Percentiles rank a stretch among this genome's conserved stretches.
phyloP scores from a whole-genome alignment of 805 yeast species.

The Candida coquimbonensis region DNA sequence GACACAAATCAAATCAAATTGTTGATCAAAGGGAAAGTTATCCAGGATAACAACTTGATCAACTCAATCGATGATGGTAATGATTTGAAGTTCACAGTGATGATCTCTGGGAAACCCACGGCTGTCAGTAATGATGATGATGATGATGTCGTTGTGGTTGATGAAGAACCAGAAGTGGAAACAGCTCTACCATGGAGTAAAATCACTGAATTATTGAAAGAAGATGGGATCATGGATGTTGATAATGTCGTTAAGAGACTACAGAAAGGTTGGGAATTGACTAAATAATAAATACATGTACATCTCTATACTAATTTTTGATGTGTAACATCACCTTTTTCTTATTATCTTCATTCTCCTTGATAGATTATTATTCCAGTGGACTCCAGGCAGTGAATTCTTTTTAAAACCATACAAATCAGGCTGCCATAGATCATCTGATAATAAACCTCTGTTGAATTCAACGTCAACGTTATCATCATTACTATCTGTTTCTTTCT shows the following conservation, averaged over 20 bases:
- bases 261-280: slow-evolving; percentile 33
- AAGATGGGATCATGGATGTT: slow-evolving; percentile 26
- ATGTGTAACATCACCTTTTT: slow-evolving; percentile 14
- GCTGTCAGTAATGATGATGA: not conserved
- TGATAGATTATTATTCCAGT: slow-evolving; percentile 56
- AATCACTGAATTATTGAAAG: slow-evolving; percentile 29
- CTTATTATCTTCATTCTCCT: slow-evolving; percentile 43
- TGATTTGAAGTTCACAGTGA: slow-evolving; percentile 7
- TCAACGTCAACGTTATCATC: slow-evolving; percentile 13
- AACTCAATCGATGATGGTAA: slow-evolving; percentile 28
- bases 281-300: slow-evolving; percentile 15
- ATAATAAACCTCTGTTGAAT: slow-evolving; percentile 19
- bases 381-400: slow-evolving; percentile 40
- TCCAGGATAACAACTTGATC: slow-evolving; percentile 41
- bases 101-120: slow-evolving; percentile 20
- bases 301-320: not conserved
- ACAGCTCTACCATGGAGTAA: slow-evolving; percentile 37
- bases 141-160: not conserved
- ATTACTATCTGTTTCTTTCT: not conserved
- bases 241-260: slow-evolving; percentile 27
- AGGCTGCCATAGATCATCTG: slow-evolving; percentile 29
- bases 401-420: slow-evolving; percentile 37
- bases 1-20: slow-evolving; percentile 39
- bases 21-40: slow-evolving; percentile 55
- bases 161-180: not conserved